A percentile compares a stretch with the other conserved stretches of the same genome.
These are phyloP conservation scores for Tuber borchii DNA, from an alignment of 495 filamentous ascomycete genomes.

Conservation along the genomic window DNA sequence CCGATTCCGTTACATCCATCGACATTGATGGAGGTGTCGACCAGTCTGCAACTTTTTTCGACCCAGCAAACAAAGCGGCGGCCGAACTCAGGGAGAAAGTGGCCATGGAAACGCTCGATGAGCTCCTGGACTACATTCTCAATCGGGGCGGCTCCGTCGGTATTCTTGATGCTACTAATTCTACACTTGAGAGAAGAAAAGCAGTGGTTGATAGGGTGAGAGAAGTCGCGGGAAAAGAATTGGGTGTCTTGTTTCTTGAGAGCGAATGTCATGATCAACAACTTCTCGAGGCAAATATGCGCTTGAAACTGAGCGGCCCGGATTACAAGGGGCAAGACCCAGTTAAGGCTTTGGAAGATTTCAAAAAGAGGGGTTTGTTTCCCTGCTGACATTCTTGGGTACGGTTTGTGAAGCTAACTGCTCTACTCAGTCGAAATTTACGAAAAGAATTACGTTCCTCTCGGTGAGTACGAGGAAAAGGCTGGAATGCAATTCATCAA, in stretches of 20 bases:
- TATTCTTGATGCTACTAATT: conserved; percentile 97
- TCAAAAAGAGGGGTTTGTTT: conserved; percentile 62
- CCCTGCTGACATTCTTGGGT: background rate
- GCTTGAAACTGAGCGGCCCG: conserved; percentile 89
- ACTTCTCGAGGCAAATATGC: conserved; percentile 93
- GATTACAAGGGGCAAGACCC: conserved; percentile 95
- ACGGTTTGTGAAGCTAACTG: background rate
- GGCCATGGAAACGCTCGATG: conserved; percentile 84
- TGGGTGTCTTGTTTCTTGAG: conserved; percentile 90
- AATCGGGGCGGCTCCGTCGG: conserved; percentile 80
- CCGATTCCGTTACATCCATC: conserved; percentile 16
- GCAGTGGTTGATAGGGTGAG: conserved; percentile 76
- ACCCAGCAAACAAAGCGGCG: conserved; percentile 77
- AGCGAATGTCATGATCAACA: conserved; percentile 78
- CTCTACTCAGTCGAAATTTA: conserved; percentile 64
- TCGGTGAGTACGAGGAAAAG: conserved; percentile 85
- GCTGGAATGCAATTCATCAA: conserved; percentile 85
- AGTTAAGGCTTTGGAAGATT: conserved; percentile 71
- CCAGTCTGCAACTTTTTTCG: conserved; percentile 89
- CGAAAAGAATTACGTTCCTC: conserved; percentile 81
- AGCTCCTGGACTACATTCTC: conserved; percentile 80
- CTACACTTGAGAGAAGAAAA: conserved; percentile 77
- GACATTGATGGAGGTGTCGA: conserved; percentile 56
- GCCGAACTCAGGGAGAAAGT: conserved; percentile 81
- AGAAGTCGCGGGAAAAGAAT: conserved; percentile 69